Percentiles rank a stretch among this genome's conserved stretches.
Evolutionary conservation across 2,329 filamentous ascomycete species (phyloP).

Genomic region (Penicillium sp.): DNA sequence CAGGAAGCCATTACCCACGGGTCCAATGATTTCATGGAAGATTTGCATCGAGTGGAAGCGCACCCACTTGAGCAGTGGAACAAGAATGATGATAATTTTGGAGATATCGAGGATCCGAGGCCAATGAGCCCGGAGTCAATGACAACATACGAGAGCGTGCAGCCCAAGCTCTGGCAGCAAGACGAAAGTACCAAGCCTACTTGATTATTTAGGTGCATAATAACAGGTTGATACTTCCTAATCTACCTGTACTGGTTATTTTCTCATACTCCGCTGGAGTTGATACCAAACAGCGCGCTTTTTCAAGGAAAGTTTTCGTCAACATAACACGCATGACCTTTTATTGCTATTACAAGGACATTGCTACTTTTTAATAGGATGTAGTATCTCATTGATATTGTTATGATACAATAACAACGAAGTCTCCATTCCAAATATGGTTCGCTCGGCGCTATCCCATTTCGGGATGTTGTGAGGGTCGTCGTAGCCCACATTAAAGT

Average conservation of each 20-base stretch:
- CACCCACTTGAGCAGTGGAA: conserved; percentile 16
- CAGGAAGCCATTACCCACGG: conserved; percentile 19
- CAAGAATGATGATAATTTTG: neutral
- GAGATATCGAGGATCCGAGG: conserved; percentile 9
- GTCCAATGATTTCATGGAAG: conserved; percentile 12
- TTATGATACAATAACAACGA: too few relatives aligned
- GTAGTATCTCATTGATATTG: neutral
- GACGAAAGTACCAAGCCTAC: neutral
- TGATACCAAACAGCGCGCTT: too few relatives aligned
- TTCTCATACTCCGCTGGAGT: neutral
- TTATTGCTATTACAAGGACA: too few relatives aligned
- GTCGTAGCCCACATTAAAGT: neutral
- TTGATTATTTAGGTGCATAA: neutral
- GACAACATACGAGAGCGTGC: neutral
- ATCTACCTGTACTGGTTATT: neutral
- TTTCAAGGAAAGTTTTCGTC: too few relatives aligned
- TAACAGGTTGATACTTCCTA: neutral
- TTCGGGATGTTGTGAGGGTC: neutral
- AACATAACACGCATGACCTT: too few relatives aligned
- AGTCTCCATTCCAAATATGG: neutral
- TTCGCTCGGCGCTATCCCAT: neutral
- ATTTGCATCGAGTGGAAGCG: conserved; percentile 7
- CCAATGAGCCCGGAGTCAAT: conserved; percentile 3
- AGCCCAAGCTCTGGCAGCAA: neutral
- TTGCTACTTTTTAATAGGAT: too few relatives aligned